Evolutionary conservation across 192 early-diverging fungal species (phyloP).

Genomic region (Coemansia sp.): DNA sequence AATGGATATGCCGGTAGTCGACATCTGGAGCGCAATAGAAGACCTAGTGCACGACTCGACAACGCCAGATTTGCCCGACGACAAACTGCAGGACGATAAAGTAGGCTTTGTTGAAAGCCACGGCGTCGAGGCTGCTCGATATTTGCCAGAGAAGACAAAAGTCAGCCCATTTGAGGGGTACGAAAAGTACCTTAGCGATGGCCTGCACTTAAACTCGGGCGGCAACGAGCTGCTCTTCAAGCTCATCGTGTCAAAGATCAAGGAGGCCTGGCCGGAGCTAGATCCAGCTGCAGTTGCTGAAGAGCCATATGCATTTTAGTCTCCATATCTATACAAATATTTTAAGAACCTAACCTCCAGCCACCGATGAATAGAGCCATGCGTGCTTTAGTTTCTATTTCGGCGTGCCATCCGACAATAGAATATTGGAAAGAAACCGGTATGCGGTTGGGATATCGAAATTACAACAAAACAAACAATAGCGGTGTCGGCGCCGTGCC

Average conservation of each 20-base stretch:
- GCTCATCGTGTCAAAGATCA: slow-evolving; percentile 6
- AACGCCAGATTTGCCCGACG: background rate
- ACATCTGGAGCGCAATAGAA: slow-evolving; percentile 46
- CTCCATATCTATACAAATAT: background rate
- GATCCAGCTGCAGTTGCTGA: background rate
- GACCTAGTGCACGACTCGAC: slow-evolving; percentile 27
- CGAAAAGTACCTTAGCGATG: slow-evolving; percentile 50
- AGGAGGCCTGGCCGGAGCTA: slow-evolving; percentile 10
- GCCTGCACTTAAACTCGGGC: slow-evolving; percentile 52
- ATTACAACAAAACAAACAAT: too few species aligned
- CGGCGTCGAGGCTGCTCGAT: too few species aligned
- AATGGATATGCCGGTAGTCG: slow-evolving; percentile 8
- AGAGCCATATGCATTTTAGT: background rate
- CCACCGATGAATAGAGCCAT: too few species aligned
- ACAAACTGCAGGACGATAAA: slow-evolving; percentile 13
- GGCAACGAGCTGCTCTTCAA: slow-evolving; percentile 50
- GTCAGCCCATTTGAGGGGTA: slow-evolving; percentile 18
- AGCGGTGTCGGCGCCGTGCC: too few species aligned
- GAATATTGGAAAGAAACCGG: too few species aligned
- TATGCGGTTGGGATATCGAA: too few species aligned
- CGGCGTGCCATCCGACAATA: too few species aligned
- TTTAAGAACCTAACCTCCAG: too few species aligned
- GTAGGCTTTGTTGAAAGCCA: background rate
- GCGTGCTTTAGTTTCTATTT: too few species aligned
- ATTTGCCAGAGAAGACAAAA: background rate